Base-by-base conservation (phyloP, 192 early-diverging fungal species). In the Gonapodya sp. region DNA sequence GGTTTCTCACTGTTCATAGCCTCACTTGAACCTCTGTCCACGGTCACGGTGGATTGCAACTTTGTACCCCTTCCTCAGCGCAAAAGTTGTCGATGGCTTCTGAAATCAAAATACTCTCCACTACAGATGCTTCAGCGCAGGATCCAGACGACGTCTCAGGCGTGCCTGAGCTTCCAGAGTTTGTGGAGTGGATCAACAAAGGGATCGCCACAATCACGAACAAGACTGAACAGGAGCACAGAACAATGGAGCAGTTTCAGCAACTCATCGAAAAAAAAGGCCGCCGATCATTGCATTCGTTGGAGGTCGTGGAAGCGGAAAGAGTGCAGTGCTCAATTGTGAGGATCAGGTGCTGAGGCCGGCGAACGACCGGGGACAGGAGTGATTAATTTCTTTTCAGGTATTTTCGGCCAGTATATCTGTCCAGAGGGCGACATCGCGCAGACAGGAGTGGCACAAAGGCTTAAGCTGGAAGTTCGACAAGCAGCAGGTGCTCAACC, bases 361-460 rank as follows among this genome's bases (percentile, higher is more conserved):
- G n/a, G n/a, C 46, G 46, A 64, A 64, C 46, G 46, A 64, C 46
- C 46, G 46, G 46, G 24, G 46, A 64, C 46, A 64, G 46, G 46
- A 64, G 46, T 64, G 46, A 64, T 64, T 64, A 64, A 64, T 64
- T 64, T 64, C 46, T 64, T 64, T 64, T 64, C 46, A 64, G 46
- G 46, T 64, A 64, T 64, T 24, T 64, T 64, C 46, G 46, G 46
- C 46, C 46, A 64, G 46, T 64, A 64, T 64, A 64, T 64, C 46
- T 64, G 46, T 64, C 46, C 46, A 64, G 46, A 64, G 46, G 46
- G 46, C 46, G 46, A 64, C 46, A 64, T 64, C 46, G 46, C 46
- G 46, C 46, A 64, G 46, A 64, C 46, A 64, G 46, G 46, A 64
- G 46, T 64, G 46, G 46, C 46, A 64, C 46, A 64, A 64, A 64